Percentiles rank a stretch among this genome's conserved stretches.
Conservation (phyloP, 2,329 filamentous ascomycete genomes). For the Talaromyces sp. region DNA sequence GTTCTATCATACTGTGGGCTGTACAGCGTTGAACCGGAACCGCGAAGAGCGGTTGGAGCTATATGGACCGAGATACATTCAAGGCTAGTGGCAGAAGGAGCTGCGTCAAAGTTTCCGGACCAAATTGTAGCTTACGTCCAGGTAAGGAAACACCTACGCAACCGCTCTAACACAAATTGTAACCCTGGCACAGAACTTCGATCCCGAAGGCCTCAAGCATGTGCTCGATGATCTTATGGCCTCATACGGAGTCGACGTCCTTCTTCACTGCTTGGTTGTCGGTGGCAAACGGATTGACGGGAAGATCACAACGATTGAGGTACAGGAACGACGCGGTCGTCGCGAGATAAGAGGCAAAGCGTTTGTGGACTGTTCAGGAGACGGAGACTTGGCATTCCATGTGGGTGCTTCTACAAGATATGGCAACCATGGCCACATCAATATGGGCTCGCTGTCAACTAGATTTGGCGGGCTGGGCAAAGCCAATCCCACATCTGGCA, state of each 20-base stretch:
- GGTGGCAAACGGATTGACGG: background rate
- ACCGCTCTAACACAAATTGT: too few relatives aligned
- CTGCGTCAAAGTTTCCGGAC: background rate
- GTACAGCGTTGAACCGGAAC: background rate
- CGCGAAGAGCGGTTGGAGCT: background rate
- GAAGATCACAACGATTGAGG: background rate
- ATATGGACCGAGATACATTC: background rate
- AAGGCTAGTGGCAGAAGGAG: background rate
- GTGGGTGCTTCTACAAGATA: conserved; percentile 3
- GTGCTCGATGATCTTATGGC: conserved; percentile 2
- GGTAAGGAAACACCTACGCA: too few relatives aligned
- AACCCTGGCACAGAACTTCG: background rate
- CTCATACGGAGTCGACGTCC: background rate
- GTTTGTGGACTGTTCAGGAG: conserved; percentile 6
- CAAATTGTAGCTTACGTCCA: too few relatives aligned
- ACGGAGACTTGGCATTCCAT: conserved; percentile 3
- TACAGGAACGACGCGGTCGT: background rate
- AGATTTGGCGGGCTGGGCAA: background rate
- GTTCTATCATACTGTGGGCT: background rate
- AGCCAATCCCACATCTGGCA: background rate
- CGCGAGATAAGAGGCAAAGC: background rate
- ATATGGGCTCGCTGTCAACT: background rate
- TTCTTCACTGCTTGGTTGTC: background rate
- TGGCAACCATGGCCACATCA: conserved; percentile 2
- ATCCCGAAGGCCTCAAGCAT: background rate